phyloP scores from a whole-genome alignment of 345 rosid genomes.

The Excoecaria cochinchinensis region DNA sequence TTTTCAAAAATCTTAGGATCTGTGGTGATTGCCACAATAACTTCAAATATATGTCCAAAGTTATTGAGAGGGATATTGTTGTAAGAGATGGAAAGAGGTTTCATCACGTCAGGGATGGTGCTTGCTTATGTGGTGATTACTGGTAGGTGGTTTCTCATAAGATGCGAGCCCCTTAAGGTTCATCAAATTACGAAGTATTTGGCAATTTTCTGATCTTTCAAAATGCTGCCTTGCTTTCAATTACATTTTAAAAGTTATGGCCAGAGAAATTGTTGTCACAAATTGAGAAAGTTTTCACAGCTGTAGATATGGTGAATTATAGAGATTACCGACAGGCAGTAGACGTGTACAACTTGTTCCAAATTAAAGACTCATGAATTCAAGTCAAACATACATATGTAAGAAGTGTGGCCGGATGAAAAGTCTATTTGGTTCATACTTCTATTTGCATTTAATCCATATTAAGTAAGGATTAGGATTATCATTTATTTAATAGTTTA shows the following conservation, averaged over 20 bases:
- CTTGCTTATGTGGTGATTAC: slow-evolving; percentile 25
- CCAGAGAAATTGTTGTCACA: slow-evolving; percentile 47
- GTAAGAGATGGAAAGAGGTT: slow-evolving; percentile 28
- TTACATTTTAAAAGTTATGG: slow-evolving; percentile 37
- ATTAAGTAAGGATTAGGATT: too few species aligned
- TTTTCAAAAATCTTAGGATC: slow-evolving; percentile 73
- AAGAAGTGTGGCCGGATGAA: too few species aligned
- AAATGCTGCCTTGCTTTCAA: slow-evolving; percentile 39
- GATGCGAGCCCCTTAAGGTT: background rate
- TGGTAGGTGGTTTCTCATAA: slow-evolving; percentile 11
- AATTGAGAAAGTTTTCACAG: slow-evolving; percentile 58
- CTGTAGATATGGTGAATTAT: slow-evolving; percentile 52
- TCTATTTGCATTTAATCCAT: too few species aligned
- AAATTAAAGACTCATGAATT: too few species aligned
- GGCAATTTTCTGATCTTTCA: too few species aligned
- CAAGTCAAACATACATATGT: too few species aligned
- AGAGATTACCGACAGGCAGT: slow-evolving; percentile 46
- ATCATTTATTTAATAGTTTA: too few species aligned
- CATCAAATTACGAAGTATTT: background rate
- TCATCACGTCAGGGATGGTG: slow-evolving; percentile 25
- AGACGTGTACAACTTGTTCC: background rate
- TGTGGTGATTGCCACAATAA: slow-evolving; percentile 67
- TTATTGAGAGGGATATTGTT: slow-evolving; percentile 15
- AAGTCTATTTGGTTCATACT: too few species aligned
- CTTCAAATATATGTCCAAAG: slow-evolving; percentile 18